Base-by-base conservation (phyloP, 2,329 filamentous ascomycete species). In the Penicillium sp. region DNA sequence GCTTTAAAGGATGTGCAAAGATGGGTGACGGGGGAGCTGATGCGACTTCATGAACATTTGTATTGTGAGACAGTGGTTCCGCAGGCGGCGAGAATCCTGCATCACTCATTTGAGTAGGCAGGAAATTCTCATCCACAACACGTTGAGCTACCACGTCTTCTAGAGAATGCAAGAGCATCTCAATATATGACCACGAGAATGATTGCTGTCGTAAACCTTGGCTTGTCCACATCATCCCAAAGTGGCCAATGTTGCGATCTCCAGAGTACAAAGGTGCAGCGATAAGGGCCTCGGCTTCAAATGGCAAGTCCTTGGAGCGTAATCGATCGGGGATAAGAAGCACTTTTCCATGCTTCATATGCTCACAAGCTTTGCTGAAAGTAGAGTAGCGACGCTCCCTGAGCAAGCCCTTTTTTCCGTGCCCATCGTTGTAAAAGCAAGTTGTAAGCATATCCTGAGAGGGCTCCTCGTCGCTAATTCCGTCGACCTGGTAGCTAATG, bases 341-440 rank as follows among this genome's bases (percentile, higher is more conserved):
- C 51, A 88, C 83, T 68, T 88, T 87, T 72, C 88, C 85, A 66
- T 89, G 83, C 62, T 82, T 83, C 86, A 89, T 88, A 66, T 87
- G 81, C 35, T 81, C 81, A 68, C 86, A 86, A 4, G 86, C 85
- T 60, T 84, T 83, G 23, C 79, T 83, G 62, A 85, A 86, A 38
- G 84, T 81, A 63, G 84, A 80, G 69, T 86, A 87, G 61, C 83
- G 83, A 71, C 83, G 82, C 63, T 87, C 81, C 60, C 80, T 79
- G 62, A 83, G 74, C 51, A 84, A 77, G 23, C 79, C 74, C 59
- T 79, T 77, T 52, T 73, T 74, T 55, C 78, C 77, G 50, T 77
- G 74, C 26, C 82, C 84, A 63, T 85, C 81, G 64, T 86, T 83
- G 71, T 85, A 82, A 66, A 88, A 88, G 61, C 87, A 83, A 14